phyloP scores from a whole-genome alignment of 139 green algal genomes.

The Gonium pectorale region DNA sequence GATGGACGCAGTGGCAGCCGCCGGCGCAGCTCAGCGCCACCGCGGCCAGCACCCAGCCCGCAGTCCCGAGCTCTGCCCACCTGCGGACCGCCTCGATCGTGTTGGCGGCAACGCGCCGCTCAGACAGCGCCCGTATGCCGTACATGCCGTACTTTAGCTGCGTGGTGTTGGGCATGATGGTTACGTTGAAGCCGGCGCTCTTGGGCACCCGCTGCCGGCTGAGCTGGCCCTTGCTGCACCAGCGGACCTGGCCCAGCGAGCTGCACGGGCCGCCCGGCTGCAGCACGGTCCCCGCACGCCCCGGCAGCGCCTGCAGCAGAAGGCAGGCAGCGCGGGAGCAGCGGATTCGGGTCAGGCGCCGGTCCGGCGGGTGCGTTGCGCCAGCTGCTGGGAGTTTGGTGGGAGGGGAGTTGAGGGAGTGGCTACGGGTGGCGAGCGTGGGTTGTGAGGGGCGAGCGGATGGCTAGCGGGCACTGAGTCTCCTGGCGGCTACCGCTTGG shows the following conservation, averaged over 20 bases:
- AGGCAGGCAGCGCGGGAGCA: too few relatives aligned
- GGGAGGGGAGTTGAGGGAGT: too few relatives aligned
- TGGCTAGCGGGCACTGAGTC: too few relatives aligned
- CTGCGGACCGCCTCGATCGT: conserved; percentile 69
- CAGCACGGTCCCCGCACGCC: background rate
- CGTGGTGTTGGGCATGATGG: conserved; percentile 63
- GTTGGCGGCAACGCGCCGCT: conserved; percentile 55
- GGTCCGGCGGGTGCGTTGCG: too few relatives aligned
- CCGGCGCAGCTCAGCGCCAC: too few relatives aligned
- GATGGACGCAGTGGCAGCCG: too few relatives aligned
- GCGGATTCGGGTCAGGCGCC: too few relatives aligned
- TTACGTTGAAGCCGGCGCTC: conserved; percentile 60
- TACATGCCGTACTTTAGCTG: conserved; percentile 66
- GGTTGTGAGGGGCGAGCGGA: too few relatives aligned
- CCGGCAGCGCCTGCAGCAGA: background rate
- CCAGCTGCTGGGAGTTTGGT: too few relatives aligned
- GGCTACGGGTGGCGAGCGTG: too few relatives aligned
- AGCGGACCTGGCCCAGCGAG: background rate
- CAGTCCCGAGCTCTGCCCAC: conserved; percentile 41
- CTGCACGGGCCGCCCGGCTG: background rate
- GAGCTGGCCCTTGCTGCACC: conserved; percentile 43
- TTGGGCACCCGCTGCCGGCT: conserved; percentile 56
- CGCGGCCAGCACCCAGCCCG: too few relatives aligned
- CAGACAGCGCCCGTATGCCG: conserved; percentile 63
- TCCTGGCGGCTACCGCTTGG: too few relatives aligned